Conservation (phyloP, 2,329 filamentous ascomycete species). For the Xylaria digitata region DNA sequence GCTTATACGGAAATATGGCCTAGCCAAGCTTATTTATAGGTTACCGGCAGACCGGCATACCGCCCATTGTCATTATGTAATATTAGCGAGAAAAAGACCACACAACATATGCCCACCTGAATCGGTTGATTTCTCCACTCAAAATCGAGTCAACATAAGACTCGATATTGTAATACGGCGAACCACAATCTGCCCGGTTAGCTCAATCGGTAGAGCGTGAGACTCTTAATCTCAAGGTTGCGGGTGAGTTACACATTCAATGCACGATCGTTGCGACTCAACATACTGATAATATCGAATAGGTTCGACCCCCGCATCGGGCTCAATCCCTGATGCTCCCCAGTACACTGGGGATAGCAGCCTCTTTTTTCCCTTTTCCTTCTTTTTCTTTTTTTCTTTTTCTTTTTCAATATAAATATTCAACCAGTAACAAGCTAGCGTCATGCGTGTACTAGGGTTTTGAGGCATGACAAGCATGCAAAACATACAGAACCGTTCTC, state of each 20-base stretch:
- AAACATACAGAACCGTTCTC: no score
- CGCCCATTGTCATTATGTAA: conserved; percentile 17
- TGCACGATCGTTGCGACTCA: background rate
- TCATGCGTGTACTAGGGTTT: no score
- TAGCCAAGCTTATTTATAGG: no score
- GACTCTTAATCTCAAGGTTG: conserved; percentile 67
- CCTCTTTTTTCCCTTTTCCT: conserved; percentile 13
- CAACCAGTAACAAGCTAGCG: no score
- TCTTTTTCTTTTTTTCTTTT: conserved; percentile 10
- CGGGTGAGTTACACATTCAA: conserved; percentile 40
- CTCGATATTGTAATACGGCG: no score
- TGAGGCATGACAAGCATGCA: no score
- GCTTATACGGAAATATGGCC: no score
- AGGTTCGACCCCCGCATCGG: conserved; percentile 60
- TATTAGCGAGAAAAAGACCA: background rate
- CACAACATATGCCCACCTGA: no score
- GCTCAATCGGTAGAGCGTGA: conserved; percentile 79
- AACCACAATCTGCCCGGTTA: conserved; percentile 59
- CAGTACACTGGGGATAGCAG: conserved; percentile 23
- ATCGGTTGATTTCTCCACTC: background rate
- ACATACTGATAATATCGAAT: background rate
- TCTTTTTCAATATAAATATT: background rate
- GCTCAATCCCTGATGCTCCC: conserved; percentile 56
- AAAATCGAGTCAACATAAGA: no score
- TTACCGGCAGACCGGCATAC: no score